Percentiles rank a stretch among this genome's conserved stretches.
These are phyloP conservation scores for Colletotrichum ledebouriae DNA, from an alignment of 2,329 filamentous ascomycete species.

Conservation along the genomic window DNA sequence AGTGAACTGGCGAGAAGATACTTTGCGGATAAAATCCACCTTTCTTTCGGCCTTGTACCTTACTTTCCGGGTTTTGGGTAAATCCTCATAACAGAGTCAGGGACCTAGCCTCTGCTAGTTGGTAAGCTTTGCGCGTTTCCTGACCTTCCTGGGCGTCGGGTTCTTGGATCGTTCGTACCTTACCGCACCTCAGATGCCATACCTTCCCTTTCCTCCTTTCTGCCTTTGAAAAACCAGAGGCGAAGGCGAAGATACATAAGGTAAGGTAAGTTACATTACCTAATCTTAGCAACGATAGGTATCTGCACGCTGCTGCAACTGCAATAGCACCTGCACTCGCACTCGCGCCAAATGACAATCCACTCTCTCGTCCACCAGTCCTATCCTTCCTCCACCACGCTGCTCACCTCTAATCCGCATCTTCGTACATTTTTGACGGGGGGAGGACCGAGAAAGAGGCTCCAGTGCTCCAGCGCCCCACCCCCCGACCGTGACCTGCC, in stretches of 20 bases:
- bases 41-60: constrained; percentile 21
- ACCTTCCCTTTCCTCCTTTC: not conserved
- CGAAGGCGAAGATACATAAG: no score
- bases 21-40: constrained; percentile 11
- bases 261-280: no score
- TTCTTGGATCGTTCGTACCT: no score
- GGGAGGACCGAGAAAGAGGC: constrained; percentile 32
- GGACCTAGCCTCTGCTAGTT: constrained; percentile 16
- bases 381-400: constrained; percentile 14
- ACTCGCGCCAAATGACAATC: not conserved
- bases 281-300: not conserved
- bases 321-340: constrained; percentile 4
- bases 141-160: no score
- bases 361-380: constrained; percentile 14
- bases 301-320: no score
- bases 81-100: constrained; percentile 28
- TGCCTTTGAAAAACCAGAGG: not conserved
- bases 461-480: constrained; percentile 36
- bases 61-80: constrained; percentile 15
- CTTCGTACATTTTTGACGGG: constrained; percentile 7
- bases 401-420: constrained; percentile 23
- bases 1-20: not conserved
- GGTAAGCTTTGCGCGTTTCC: no score
- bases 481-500: constrained; percentile 36
- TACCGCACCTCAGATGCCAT: no score